These are phyloP conservation scores for Drechslerella dactyloides DNA, from an alignment of 2,329 filamentous ascomycete genomes.

Conservation along the genomic window DNA sequence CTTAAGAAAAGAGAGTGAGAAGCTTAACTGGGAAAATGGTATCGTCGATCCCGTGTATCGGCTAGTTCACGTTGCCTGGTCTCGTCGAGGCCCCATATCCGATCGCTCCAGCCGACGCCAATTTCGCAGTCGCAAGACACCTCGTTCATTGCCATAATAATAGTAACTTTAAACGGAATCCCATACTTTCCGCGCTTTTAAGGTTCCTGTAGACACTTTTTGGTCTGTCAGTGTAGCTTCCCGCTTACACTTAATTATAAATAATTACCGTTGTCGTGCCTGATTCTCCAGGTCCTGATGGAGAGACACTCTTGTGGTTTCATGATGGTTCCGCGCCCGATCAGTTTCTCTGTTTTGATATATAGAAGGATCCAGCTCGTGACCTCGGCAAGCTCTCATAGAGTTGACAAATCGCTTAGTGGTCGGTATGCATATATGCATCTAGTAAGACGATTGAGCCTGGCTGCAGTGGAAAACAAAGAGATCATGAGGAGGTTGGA, in stretches of 20 bases:
- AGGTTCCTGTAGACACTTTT: conserved; percentile 16
- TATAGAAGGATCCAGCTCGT: conserved; percentile 4
- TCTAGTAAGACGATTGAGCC: conserved; percentile 16
- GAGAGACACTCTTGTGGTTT: conserved; percentile 35
- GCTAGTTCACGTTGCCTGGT: conserved; percentile 18
- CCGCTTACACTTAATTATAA: conserved; percentile 20
- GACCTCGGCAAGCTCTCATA: conserved; percentile 14
- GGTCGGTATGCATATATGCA: too few species aligned
- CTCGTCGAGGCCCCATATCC: conserved; percentile 28
- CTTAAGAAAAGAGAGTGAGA: conserved; percentile 47
- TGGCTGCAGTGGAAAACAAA: conserved; percentile 17
- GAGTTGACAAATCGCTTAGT: conserved; percentile 50
- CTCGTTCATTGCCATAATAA: conserved; percentile 13
- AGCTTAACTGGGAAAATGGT: conserved; percentile 26
- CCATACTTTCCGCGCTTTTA: conserved; percentile 37
- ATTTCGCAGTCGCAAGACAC: conserved; percentile 23
- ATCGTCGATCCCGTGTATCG: conserved; percentile 10
- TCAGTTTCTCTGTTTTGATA: conserved; percentile 37
- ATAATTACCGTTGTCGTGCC: conserved; percentile 9
- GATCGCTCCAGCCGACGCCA: conserved; percentile 17
- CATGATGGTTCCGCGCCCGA: conserved; percentile 23
- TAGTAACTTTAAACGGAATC: conserved; percentile 41
- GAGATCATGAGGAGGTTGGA: not conserved
- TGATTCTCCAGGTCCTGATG: conserved; percentile 25
- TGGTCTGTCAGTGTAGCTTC: not conserved